Base-by-base conservation (phyloP, 2,329 filamentous ascomycete species). In the Aspergillus tanneri region DNA sequence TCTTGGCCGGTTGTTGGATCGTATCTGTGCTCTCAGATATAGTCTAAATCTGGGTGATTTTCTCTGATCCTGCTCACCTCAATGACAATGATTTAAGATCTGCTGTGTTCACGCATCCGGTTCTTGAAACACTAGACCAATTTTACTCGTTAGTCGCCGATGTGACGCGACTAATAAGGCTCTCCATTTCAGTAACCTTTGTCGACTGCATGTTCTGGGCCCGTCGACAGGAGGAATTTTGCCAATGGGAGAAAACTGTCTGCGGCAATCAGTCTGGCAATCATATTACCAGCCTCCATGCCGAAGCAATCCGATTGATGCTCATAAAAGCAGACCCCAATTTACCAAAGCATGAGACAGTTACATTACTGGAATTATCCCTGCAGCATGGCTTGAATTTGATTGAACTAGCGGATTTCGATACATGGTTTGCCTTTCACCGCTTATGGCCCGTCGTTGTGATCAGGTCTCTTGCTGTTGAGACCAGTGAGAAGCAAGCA, bases 91-190 rank as follows among this genome's bases (percentile, higher is more conserved):
- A 41, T n/a, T 12, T 38, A 6, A 14, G 8, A 11, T 21, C 25
- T 12, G 19, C 21, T 12, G 19, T 39, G 2, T 34, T 39, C 4
- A 49, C 38, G 6, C 54, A 55, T 14, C 52, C 54, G 1, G 45
- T 57, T 35, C 49, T 57, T 2, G 28, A 54, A 38, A 37, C 21
- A 8, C 44, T 47, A 2, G 55, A 55, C 25, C 19, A 53, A 5
- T 53, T 55, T 41, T 57, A 53, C 14, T 23, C 55, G 5, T 21
- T 53, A 9, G 43, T 57, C 12, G 49, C 52, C 4, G 54, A 57
- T 35, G 37, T 38, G 7, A 57, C 52, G 5, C 46, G 44, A 28
- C 49, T 57, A 4, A 45, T 52, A 14, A 43, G 54, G 11, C 11
- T 11, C n/a, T 4, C 9, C 5, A 2, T 3, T 4, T 30, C 3